Evolutionary conservation across 169 alveolate species (phyloP).

Genomic region (Eimeria acervulina): DNA sequence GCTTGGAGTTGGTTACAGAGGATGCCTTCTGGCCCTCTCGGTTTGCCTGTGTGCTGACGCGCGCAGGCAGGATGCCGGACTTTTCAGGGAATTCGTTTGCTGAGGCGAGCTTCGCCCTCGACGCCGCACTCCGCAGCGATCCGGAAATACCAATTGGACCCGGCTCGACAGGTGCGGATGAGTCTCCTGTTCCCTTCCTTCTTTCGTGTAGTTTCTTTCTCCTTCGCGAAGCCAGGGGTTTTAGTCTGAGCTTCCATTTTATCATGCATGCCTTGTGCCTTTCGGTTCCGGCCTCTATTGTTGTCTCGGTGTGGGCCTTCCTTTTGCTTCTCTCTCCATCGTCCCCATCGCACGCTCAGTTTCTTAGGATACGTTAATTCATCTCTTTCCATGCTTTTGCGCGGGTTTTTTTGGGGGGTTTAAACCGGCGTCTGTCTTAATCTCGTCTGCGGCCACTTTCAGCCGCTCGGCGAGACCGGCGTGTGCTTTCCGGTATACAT

Average conservation of each 20-base stretch:
- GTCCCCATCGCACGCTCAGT: not conserved
- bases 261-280: not conserved
- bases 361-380: not conserved
- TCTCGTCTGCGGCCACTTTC: not conserved
- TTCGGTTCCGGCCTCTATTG: not conserved
- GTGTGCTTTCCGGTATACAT: not conserved
- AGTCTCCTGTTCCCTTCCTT: not conserved
- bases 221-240: not conserved
- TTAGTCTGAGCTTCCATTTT: not conserved
- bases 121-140: slow-evolving; percentile 44
- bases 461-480: too few species aligned
- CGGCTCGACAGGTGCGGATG: slow-evolving; percentile 36
- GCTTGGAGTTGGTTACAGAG: not conserved
- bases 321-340: not conserved
- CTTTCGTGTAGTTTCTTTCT: not conserved
- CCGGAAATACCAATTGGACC: slow-evolving; percentile 23
- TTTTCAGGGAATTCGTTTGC: slow-evolving; percentile 14
- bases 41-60: not conserved
- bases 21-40: not conserved
- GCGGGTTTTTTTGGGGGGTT: not conserved
- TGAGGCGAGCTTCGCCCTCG: slow-evolving; percentile 38
- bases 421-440: not conserved
- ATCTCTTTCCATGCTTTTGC: not conserved
- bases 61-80: slow-evolving; percentile 13
- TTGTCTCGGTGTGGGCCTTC: not conserved